phyloP scores from a whole-genome alignment of 2,329 filamentous ascomycete genomes.

The Exophiala sp. region DNA sequence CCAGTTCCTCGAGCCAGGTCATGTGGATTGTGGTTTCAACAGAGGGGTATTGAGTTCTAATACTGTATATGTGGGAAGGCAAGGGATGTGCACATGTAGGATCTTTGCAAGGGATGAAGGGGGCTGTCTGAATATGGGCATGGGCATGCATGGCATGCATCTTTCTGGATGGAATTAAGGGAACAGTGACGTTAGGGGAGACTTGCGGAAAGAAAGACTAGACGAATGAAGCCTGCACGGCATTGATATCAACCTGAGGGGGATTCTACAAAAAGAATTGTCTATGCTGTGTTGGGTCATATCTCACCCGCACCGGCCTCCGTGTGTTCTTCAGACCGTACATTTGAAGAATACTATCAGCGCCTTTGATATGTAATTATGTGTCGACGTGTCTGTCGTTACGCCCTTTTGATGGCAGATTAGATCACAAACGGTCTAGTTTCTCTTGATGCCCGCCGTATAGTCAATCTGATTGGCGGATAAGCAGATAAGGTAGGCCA shows the following conservation, averaged over 20 bases:
- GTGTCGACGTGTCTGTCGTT: no score
- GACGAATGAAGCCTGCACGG: no score
- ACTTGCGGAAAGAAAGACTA: neutral
- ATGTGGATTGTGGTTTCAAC: constrained; percentile 2
- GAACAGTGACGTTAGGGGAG: no score
- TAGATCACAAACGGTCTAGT: neutral
- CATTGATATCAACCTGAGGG: no score
- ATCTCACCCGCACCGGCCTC: no score
- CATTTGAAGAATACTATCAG: no score
- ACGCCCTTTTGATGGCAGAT: constrained; percentile 2
- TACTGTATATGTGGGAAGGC: constrained; percentile 8
- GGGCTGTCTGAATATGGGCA: constrained; percentile 20
- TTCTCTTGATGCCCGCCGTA: neutral
- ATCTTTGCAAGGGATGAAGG: constrained; percentile 4
- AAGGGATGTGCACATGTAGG: constrained; percentile 1
- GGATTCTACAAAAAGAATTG: no score
- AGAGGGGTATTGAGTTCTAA: neutral
- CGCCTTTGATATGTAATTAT: no score
- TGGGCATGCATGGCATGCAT: no score
- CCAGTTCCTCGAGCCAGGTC: constrained; percentile 22
- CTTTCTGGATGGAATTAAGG: no score
- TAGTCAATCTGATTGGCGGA: constrained; percentile 5
- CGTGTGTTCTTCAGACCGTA: no score
- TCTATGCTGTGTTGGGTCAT: no score
- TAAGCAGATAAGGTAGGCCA: neutral